These are phyloP conservation scores for Lagerstroemia speciosa DNA, from an alignment of 345 rosid genomes.

Conservation along the genomic window DNA sequence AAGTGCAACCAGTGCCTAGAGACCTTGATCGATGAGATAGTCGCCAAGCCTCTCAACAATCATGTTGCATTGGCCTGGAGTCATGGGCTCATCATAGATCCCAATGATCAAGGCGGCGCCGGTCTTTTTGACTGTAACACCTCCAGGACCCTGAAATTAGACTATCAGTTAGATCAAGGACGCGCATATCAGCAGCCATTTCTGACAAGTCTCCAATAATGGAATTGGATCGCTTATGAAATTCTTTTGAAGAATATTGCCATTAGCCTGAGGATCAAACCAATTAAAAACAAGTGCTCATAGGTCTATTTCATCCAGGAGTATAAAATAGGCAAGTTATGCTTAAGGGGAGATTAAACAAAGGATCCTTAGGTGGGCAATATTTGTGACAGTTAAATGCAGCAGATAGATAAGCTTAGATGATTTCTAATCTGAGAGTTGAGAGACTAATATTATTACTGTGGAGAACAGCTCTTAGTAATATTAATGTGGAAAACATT, in stretches of 20 bases:
- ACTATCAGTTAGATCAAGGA: neutral
- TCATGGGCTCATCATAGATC: constrained; percentile 67
- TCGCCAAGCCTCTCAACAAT: constrained; percentile 86
- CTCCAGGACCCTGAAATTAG: constrained; percentile 58
- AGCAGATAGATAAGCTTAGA: too few relatives aligned
- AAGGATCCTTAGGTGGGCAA: too few relatives aligned
- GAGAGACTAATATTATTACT: too few relatives aligned
- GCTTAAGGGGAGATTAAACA: too few relatives aligned
- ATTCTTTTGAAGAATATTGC: neutral
- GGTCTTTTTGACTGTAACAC: constrained; percentile 76
- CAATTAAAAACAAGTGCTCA: too few relatives aligned
- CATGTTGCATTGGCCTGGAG: constrained; percentile 89
- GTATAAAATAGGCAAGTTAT: too few relatives aligned
- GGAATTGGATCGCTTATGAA: neutral
- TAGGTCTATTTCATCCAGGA: too few relatives aligned
- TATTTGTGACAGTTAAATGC: too few relatives aligned
- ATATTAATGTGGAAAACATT: too few relatives aligned
- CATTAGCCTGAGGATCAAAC: neutral
- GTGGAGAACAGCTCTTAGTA: too few relatives aligned
- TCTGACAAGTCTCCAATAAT: neutral
- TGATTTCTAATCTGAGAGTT: too few relatives aligned
- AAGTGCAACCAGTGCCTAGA: constrained; percentile 20
- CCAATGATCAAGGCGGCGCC: constrained; percentile 52
- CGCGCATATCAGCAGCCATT: neutral
- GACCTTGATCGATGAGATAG: constrained; percentile 65